These are phyloP conservation scores for Rhizopogon vinicolor DNA, from an alignment of 768 basidiomycete genomes.

Conservation along the genomic window DNA sequence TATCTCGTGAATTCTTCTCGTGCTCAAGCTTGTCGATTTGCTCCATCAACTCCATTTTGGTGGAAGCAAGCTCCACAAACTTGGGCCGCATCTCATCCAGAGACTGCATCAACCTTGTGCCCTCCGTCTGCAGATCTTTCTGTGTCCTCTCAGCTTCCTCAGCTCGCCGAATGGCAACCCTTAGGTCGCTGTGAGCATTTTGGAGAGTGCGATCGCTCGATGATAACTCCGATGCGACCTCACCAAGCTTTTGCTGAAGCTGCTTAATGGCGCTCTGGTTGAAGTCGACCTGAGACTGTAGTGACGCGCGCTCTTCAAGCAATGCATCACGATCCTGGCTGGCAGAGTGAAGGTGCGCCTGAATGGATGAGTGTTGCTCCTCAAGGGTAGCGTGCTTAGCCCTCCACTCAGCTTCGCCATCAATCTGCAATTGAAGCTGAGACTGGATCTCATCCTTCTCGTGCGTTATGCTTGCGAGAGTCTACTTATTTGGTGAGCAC, in stretches of 20 bases:
- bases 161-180: slow-evolving; percentile 57
- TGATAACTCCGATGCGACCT: slow-evolving; percentile 50
- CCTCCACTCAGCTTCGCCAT: slow-evolving; percentile 45
- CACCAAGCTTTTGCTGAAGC: slow-evolving; percentile 55
- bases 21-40: slow-evolving; percentile 54
- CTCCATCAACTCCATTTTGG: slow-evolving; percentile 65
- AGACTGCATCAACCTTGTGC: slow-evolving; percentile 72
- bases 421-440: slow-evolving; percentile 36
- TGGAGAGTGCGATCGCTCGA: slow-evolving; percentile 54
- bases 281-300: slow-evolving; percentile 44
- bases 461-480: slow-evolving; percentile 49
- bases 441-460: slow-evolving; percentile 57
- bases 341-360: slow-evolving; percentile 39
- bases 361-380: slow-evolving; percentile 32
- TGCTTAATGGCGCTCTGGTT: slow-evolving; percentile 43
- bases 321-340: slow-evolving; percentile 46
- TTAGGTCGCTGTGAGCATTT: slow-evolving; percentile 60
- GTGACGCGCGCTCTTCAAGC: slow-evolving; percentile 41
- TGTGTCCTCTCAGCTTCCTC: slow-evolving; percentile 72
- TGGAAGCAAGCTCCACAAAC: slow-evolving; percentile 74
- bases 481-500: slow-evolving; percentile 31
- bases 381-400: slow-evolving; percentile 44
- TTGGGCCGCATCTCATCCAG: slow-evolving; percentile 84
- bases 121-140: slow-evolving; percentile 71
- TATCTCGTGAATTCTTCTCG: slow-evolving; percentile 50